These are phyloP conservation scores for Phytophthora boehmeriae DNA, from an alignment of 352 stramenopile genomes.

Conservation along the genomic window DNA sequence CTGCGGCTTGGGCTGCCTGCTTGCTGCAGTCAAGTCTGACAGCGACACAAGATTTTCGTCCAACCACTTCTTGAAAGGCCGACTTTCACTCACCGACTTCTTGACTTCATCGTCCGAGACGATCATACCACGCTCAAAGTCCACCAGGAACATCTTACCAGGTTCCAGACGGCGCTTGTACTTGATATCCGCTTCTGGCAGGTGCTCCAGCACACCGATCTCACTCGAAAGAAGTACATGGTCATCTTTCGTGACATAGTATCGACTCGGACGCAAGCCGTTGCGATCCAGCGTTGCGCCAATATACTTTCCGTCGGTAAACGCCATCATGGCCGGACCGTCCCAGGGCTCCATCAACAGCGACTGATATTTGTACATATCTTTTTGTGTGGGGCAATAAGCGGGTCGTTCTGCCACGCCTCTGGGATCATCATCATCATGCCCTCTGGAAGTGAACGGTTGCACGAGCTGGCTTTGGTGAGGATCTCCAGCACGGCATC, in stretches of 20 bases:
- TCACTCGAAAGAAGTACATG: constrained; percentile 95
- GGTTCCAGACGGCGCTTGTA: constrained; percentile 95
- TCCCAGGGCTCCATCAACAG: constrained; percentile 98
- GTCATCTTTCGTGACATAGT: constrained; percentile 98
- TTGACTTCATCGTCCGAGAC: constrained; percentile 97
- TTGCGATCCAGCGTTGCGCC: constrained; percentile 97
- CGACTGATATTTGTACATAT: constrained; percentile 98
- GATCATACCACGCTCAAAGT: constrained; percentile 95
- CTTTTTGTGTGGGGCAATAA: constrained; percentile 93
- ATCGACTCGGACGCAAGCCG: constrained; percentile 94
- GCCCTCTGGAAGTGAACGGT: constrained; percentile 92
- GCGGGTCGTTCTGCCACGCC: constrained; percentile 95
- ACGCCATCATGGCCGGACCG: constrained; percentile 97
- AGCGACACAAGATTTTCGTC: constrained; percentile 92
- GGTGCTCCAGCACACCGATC: constrained; percentile 93
- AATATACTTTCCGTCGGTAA: constrained; percentile 96
- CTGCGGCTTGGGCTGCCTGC: constrained; percentile 20
- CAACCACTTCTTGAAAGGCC: constrained; percentile 94
- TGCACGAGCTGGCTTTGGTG: constrained; percentile 89
- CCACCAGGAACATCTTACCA: constrained; percentile 98
- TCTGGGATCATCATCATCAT: constrained; percentile 99
- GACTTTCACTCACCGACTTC: constrained; percentile 85
- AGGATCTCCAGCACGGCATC: constrained; percentile 95
- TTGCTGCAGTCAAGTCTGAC: constrained; percentile 57
- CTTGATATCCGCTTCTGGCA: constrained; percentile 92